phyloP scores from a whole-genome alignment of 1,139 yeast genomes.

The Pichia sp. region DNA sequence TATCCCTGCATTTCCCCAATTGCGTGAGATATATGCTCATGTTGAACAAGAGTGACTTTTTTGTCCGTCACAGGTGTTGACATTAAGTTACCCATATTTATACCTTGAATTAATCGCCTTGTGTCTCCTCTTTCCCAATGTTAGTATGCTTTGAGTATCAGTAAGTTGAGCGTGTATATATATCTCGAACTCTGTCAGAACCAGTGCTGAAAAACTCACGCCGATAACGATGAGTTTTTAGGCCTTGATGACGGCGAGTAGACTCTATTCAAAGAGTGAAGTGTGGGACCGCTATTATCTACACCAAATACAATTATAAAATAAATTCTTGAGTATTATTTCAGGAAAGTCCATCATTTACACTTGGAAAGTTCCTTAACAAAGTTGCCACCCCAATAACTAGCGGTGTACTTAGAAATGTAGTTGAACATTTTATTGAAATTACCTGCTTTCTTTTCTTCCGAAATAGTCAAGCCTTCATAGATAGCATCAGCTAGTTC shows the following conservation, averaged over 20 bases:
- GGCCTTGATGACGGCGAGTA: too few species aligned
- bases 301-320: not conserved
- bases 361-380: conserved; percentile 60
- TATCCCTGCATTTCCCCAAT: conserved; percentile 79
- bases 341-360: too few species aligned
- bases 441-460: conserved; percentile 68
- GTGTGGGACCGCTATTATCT: not conserved
- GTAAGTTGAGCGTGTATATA: too few species aligned
- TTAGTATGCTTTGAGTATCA: too few species aligned
- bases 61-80: conserved; percentile 74
- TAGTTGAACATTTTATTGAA: conserved; percentile 79
- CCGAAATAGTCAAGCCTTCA: conserved; percentile 80
- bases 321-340: not conserved
- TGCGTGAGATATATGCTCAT: conserved; percentile 45
- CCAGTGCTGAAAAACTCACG: too few species aligned
- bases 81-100: conserved; percentile 61
- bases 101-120: not conserved
- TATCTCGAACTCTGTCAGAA: too few species aligned
- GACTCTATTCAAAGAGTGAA: too few species aligned
- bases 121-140: not conserved
- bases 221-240: too few species aligned
- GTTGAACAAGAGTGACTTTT: conserved; percentile 35
- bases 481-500: conserved; percentile 80
- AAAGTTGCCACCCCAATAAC: conserved; percentile 95
- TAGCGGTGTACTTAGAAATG: conserved; percentile 87